Conservation (phyloP, 805 yeast species). For the Kazachstania kunashirensis region DNA sequence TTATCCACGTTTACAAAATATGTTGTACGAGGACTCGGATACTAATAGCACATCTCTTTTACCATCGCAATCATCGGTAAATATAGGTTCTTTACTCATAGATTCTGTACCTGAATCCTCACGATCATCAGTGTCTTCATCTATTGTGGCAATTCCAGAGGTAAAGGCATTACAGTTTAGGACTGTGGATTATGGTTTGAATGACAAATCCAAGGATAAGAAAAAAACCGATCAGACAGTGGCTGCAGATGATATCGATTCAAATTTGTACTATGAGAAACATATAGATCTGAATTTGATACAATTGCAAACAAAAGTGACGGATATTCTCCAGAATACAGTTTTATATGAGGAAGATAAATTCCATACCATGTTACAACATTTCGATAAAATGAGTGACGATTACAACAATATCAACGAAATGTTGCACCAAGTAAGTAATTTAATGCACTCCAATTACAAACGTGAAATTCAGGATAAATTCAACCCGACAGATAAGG, state of each 20-base stretch:
- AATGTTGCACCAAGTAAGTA: conserved; percentile 16
- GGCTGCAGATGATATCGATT: not conserved
- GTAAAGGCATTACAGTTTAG: not conserved
- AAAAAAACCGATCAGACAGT: not conserved
- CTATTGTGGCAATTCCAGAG: not conserved
- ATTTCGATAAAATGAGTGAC: conserved; percentile 16
- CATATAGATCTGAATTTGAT: conserved; percentile 17
- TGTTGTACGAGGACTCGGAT: conserved; percentile 5
- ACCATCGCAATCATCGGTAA: not conserved
- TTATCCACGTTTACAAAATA: conserved; percentile 2
- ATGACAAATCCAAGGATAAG: not conserved
- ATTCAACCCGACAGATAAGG: conserved; percentile 19
- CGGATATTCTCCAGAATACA: conserved; percentile 12
- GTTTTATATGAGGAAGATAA: conserved; percentile 21
- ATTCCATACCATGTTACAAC: conserved; percentile 19
- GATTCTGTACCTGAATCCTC: not conserved
- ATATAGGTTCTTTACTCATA: not conserved
- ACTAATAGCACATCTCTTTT: not conserved
- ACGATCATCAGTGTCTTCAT: not conserved
- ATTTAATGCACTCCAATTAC: conserved; percentile 22
- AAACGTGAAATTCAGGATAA: conserved; percentile 22
- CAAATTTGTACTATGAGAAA: conserved; percentile 8
- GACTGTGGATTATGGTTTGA: not conserved
- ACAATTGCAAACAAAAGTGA: conserved; percentile 18
- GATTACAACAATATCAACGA: conserved; percentile 24